Evolutionary conservation across 371 early-diverging fungal genomes (phyloP).

Genomic region (Chytridiales sp.): DNA sequence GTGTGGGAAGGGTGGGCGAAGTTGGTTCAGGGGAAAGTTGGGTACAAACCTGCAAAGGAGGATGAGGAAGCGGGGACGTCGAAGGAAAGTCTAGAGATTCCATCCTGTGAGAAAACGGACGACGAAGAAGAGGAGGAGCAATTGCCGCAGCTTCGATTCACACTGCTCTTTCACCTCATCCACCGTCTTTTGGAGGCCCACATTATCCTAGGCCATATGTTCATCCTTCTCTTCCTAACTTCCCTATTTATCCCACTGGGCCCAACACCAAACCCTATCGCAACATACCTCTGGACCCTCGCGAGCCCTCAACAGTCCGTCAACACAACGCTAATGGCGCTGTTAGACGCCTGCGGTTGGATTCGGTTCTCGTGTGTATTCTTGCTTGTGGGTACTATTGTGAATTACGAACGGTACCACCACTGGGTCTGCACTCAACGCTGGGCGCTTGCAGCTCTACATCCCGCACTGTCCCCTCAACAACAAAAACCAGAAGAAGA

Average conservation of each 20-base stretch:
- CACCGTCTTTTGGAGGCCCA: slow-evolving; percentile 52
- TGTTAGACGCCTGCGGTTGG: slow-evolving; percentile 36
- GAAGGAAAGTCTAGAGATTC: no score
- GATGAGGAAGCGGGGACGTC: no score
- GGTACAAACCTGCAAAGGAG: no score
- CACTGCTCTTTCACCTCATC: slow-evolving; percentile 19
- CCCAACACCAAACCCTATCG: neutral
- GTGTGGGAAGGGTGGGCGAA: no score
- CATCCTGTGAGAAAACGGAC: no score
- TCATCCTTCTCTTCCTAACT: slow-evolving; percentile 34
- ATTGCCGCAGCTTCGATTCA: neutral
- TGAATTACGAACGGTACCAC: slow-evolving; percentile 47
- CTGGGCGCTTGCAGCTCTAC: slow-evolving; percentile 27
- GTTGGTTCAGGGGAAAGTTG: no score
- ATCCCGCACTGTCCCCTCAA: no score
- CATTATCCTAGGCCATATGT: slow-evolving; percentile 48
- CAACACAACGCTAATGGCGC: slow-evolving; percentile 31
- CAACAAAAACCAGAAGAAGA: no score
- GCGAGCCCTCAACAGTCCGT: neutral
- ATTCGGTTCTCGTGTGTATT: slow-evolving; percentile 30
- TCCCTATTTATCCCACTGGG: slow-evolving; percentile 36
- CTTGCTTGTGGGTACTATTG: slow-evolving; percentile 34
- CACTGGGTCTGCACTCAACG: slow-evolving; percentile 42
- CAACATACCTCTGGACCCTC: slow-evolving; percentile 31
- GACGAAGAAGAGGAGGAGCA: no score